Conservation (phyloP, 202 grass and related monocot species). For the Dendrocalamus latiflorus region DNA sequence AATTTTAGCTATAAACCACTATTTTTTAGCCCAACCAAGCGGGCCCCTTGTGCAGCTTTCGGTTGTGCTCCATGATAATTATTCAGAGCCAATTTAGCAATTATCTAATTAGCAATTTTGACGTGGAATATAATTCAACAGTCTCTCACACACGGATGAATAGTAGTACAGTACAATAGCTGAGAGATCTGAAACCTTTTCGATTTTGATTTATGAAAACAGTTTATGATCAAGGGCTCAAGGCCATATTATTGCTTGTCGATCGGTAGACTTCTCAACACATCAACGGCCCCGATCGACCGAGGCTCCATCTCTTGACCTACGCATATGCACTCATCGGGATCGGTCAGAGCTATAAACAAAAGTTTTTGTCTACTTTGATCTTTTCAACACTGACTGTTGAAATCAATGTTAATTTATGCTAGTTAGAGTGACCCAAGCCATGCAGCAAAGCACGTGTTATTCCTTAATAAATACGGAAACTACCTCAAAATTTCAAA, state of each 20-base stretch:
- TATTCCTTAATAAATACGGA: too few species aligned
- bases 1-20: too few species aligned
- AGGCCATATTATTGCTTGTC: background rate
- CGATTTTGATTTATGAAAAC: background rate
- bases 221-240: background rate
- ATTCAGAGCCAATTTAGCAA: background rate
- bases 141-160: background rate
- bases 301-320: conserved; percentile 15
- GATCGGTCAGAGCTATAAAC: background rate
- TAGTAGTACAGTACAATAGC: background rate
- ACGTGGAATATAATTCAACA: background rate
- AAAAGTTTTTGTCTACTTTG: background rate
- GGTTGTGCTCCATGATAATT: background rate
- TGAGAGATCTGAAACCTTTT: background rate
- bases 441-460: too few species aligned
- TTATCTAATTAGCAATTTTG: background rate
- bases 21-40: too few species aligned
- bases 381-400: background rate
- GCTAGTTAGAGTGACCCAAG: background rate
- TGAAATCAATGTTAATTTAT: background rate
- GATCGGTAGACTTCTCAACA: background rate
- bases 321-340: background rate
- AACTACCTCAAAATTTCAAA: too few species aligned
- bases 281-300: background rate
- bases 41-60: background rate